A percentile compares a stretch with the other conserved stretches of the same genome.
Conservation (phyloP, 2,329 filamentous ascomycete species). For the Ceratocystis colombiana region DNA sequence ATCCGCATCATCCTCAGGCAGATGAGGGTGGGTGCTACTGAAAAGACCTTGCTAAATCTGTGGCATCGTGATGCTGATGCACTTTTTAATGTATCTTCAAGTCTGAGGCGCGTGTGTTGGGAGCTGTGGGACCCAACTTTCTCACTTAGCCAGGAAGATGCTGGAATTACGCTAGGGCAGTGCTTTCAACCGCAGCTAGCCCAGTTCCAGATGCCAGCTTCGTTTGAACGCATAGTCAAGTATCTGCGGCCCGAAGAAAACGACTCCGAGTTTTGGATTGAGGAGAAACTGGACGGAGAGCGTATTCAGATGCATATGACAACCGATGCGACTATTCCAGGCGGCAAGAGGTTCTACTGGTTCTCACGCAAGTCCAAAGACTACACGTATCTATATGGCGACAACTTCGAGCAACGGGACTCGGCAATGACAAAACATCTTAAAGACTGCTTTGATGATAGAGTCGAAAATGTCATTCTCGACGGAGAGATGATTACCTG, state of each 20-base stretch:
- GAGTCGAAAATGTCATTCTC: conserved; percentile 76
- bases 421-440: conserved; percentile 73
- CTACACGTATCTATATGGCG: conserved; percentile 88
- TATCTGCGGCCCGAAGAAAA: conserved; percentile 56
- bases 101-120: conserved; percentile 85
- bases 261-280: conserved; percentile 81
- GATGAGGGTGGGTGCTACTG: conserved; percentile 65
- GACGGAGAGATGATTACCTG: conserved; percentile 99
- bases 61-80: conserved; percentile 72
- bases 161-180: conserved; percentile 73
- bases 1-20: conserved; percentile 84
- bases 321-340: conserved; percentile 54
- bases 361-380: conserved; percentile 96
- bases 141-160: conserved; percentile 63
- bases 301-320: conserved; percentile 94
- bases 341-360: conserved; percentile 68
- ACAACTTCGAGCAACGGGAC: conserved; percentile 60
- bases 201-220: conserved; percentile 73
- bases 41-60: conserved; percentile 74
- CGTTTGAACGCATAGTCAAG: conserved; percentile 67
- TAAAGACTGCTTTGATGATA: conserved; percentile 61
- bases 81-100: conserved; percentile 84
- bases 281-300: conserved; percentile 95
- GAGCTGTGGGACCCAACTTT: conserved; percentile 67
- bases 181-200: conserved; percentile 95